These are phyloP conservation scores for Blastobotrys persicus DNA, from an alignment of 1,139 yeast species.

Conservation along the genomic window DNA sequence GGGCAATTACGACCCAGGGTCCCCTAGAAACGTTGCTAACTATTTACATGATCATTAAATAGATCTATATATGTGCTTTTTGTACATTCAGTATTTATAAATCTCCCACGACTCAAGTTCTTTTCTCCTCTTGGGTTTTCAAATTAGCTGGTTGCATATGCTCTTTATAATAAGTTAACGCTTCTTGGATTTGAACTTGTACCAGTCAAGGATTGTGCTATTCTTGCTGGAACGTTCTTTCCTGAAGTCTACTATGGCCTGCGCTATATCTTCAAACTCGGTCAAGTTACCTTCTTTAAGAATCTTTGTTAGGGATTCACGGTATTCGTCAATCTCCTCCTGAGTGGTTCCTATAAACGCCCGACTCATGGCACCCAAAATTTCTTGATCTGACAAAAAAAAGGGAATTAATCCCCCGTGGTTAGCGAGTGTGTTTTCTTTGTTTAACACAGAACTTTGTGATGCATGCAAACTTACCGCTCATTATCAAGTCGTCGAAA, in stretches of 20 bases:
- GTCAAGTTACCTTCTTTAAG: slow-evolving; percentile 6
- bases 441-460: background rate
- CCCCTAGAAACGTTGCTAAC: slow-evolving; percentile 5
- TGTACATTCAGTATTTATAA: too few relatives aligned
- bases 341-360: slow-evolving; percentile 28
- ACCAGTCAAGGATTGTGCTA: slow-evolving; percentile 24
- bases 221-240: slow-evolving; percentile 2
- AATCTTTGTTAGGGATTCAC: slow-evolving; percentile 17
- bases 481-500: slow-evolving; percentile 27
- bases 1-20: slow-evolving; percentile 4
- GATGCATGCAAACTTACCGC: slow-evolving; percentile 26
- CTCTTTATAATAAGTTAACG: background rate
- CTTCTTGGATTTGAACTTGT: slow-evolving; percentile 19
- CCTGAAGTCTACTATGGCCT: slow-evolving; percentile 15
- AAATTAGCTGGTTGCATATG: too few relatives aligned
- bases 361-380: slow-evolving; percentile 24
- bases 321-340: slow-evolving; percentile 26
- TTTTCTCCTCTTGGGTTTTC: too few relatives aligned
- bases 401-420: slow-evolving; percentile 1
- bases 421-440: background rate
- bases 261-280: slow-evolving; percentile 20
- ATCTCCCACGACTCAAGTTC: too few relatives aligned
- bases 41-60: background rate
- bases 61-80: background rate
- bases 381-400: slow-evolving; percentile 21